phyloP scores from a whole-genome alignment of 2,329 filamentous ascomycete species.

The Scytalidium lignicola region DNA sequence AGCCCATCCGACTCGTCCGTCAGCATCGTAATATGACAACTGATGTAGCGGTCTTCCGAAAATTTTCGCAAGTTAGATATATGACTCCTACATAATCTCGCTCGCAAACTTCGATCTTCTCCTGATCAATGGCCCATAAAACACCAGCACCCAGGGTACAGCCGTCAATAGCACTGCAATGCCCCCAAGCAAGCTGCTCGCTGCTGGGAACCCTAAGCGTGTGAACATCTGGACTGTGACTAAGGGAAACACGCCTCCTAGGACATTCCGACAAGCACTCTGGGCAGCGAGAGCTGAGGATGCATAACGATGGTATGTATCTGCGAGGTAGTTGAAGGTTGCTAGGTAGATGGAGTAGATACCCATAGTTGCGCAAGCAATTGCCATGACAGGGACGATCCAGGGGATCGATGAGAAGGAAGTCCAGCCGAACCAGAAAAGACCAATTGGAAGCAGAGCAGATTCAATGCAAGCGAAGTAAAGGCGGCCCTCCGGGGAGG shows the following conservation, averaged over 20 bases:
- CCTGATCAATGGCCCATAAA: conserved; percentile 73
- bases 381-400: conserved; percentile 65
- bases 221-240: conserved; percentile 70
- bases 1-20: too few relatives aligned
- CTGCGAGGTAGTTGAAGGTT: conserved; percentile 89
- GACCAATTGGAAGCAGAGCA: conserved; percentile 68
- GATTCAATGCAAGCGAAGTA: conserved; percentile 80
- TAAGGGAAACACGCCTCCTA: conserved; percentile 77
- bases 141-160: conserved; percentile 80
- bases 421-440: conserved; percentile 78
- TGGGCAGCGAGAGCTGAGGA: conserved; percentile 83
- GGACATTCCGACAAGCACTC: conserved; percentile 77
- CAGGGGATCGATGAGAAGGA: conserved; percentile 54
- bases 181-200: conserved; percentile 70
- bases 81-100: conserved; percentile 5
- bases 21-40: too few relatives aligned
- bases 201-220: conserved; percentile 64
- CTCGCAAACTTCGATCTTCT: conserved; percentile 69
- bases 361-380: conserved; percentile 73
- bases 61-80: too few relatives aligned
- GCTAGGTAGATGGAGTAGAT: conserved; percentile 85
- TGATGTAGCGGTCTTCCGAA: too few relatives aligned
- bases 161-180: conserved; percentile 59
- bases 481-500: conserved; percentile 67
- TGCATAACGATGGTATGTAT: conserved; percentile 80